phyloP scores from a whole-genome alignment of 805 yeast species.

The Kurtzmaniella fragi region DNA sequence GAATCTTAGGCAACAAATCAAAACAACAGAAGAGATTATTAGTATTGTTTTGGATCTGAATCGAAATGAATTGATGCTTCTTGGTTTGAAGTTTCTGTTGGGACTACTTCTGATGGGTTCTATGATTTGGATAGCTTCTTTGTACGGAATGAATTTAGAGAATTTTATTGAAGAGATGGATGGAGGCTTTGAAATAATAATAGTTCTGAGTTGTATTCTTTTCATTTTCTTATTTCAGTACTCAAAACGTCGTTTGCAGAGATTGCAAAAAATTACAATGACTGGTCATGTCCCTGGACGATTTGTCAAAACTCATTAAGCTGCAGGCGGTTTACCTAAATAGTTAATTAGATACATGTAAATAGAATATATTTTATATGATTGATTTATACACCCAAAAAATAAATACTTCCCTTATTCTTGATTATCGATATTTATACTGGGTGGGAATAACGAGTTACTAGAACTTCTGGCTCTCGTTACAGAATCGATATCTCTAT shows the following conservation, averaged over 20 bases:
- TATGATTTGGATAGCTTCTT: constrained; percentile 74
- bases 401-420: constrained; percentile 7
- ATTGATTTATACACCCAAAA: no score
- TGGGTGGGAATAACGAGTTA: constrained; percentile 17
- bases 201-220: constrained; percentile 40
- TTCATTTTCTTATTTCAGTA: constrained; percentile 44
- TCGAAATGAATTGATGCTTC: constrained; percentile 85
- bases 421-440: constrained; percentile 25
- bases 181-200: constrained; percentile 58
- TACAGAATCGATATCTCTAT: constrained; percentile 3
- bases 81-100: constrained; percentile 78
- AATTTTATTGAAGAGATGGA: constrained; percentile 83
- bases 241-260: constrained; percentile 54
- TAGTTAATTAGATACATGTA: no score
- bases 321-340: not conserved
- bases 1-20: constrained; percentile 72
- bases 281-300: constrained; percentile 25
- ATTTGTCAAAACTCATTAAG: not conserved
- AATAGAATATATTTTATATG: no score
- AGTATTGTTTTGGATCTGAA: constrained; percentile 90
- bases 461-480: constrained; percentile 15
- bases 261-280: constrained; percentile 72
- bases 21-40: constrained; percentile 91
- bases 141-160: constrained; percentile 94
- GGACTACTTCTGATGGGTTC: constrained; percentile 80